These are phyloP conservation scores for Rhodotorula sp. DNA, from an alignment of 1,284 basidiomycete species.

Conservation along the genomic window DNA sequence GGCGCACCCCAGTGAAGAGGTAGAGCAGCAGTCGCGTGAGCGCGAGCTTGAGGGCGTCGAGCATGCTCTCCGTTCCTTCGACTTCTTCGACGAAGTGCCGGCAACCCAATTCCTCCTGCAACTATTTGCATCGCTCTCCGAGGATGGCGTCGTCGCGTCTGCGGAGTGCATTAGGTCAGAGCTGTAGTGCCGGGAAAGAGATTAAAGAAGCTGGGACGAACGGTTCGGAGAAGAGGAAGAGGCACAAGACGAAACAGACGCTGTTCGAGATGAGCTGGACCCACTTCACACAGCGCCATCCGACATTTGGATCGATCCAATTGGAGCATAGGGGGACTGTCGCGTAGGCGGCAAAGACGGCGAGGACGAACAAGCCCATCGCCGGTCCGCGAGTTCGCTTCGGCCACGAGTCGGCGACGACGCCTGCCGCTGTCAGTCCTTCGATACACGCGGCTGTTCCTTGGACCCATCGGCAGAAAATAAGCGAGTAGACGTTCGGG, in stretches of 20 bases:
- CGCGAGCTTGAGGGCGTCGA: conserved; percentile 22
- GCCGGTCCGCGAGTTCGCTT: conserved; percentile 48
- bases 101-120: conserved; percentile 49
- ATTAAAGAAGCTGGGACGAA: background rate
- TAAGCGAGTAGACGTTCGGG: conserved; percentile 45
- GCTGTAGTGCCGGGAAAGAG: too few species aligned
- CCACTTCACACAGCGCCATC: conserved; percentile 41
- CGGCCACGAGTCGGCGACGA: conserved; percentile 49
- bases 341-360: conserved; percentile 45
- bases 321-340: conserved; percentile 44
- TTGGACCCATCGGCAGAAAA: conserved; percentile 48
- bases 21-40: conserved; percentile 44
- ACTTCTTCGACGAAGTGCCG: conserved; percentile 49
- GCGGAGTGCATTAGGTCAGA: background rate
- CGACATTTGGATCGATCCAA: conserved; percentile 42
- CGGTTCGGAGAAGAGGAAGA: conserved; percentile 49
- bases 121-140: conserved; percentile 46
- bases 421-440: conserved; percentile 48
- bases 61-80: conserved; percentile 42
- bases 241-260: conserved; percentile 43
- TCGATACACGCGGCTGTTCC: conserved; percentile 47
- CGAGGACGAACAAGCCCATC: conserved; percentile 46
- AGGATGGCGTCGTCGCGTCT: conserved; percentile 52
- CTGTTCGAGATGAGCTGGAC: conserved; percentile 33
- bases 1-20: conserved; percentile 53